Conservation (phyloP, 495 filamentous ascomycete genomes). For the Podospora australis region DNA sequence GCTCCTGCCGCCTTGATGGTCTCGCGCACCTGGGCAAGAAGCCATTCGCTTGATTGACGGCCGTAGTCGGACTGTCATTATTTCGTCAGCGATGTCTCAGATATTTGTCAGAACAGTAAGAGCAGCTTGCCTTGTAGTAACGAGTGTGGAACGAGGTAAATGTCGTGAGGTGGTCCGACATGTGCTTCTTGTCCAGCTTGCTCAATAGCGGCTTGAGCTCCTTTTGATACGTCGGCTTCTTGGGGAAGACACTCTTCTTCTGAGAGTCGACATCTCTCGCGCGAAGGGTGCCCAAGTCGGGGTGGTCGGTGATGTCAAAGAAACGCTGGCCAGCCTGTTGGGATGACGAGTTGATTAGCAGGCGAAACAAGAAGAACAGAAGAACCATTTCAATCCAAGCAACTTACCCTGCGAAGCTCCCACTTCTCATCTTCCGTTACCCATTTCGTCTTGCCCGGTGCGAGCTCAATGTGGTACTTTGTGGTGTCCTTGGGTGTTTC, state of each 20-base stretch:
- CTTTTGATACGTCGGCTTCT: conserved; percentile 56
- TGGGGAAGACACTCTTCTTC: conserved; percentile 53
- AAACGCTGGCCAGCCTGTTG: conserved; percentile 74
- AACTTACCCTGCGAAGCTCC: conserved; percentile 70
- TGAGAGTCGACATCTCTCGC: conserved; percentile 36
- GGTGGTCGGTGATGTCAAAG: conserved; percentile 84
- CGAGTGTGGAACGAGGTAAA: conserved; percentile 30
- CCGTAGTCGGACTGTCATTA: conserved; percentile 78
- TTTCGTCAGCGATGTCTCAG: too few relatives aligned
- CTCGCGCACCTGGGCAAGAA: conserved; percentile 65
- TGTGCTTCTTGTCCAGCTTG: conserved; percentile 66
- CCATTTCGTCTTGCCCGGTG: conserved; percentile 76
- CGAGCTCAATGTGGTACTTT: conserved; percentile 76
- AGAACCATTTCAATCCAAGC: background rate
- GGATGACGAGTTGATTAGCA: conserved; percentile 1
- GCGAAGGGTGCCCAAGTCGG: conserved; percentile 46
- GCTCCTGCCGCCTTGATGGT: conserved; percentile 67
- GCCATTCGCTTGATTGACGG: conserved; percentile 83
- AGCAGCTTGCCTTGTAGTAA: too few relatives aligned
- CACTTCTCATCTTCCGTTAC: conserved; percentile 95
- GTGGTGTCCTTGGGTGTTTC: conserved; percentile 35
- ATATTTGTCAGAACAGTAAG: too few relatives aligned
- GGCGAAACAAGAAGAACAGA: background rate
- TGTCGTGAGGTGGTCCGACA: conserved; percentile 60
- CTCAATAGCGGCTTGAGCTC: conserved; percentile 60